Percentiles rank a stretch among this genome's conserved stretches.
Evolutionary conservation across 75 land plant genomes (phyloP).

Genomic region (Azolla pinnata): DNA sequence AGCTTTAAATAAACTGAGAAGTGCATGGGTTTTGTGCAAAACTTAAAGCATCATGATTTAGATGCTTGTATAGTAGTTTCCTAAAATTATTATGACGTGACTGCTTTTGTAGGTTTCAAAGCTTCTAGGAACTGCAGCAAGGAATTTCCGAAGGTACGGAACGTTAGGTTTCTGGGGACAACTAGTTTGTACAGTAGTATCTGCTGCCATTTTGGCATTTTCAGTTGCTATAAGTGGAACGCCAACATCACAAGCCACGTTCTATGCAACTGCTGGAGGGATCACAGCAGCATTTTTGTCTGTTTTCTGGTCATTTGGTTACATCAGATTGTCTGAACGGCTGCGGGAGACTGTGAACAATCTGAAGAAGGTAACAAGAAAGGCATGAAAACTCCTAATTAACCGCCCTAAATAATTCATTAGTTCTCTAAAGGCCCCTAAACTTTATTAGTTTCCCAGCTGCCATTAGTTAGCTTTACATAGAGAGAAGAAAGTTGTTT

Average conservation of each 20-base stretch:
- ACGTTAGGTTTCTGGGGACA: constrained; percentile 92
- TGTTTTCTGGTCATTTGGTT: constrained; percentile 97
- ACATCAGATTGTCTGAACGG: constrained; percentile 64
- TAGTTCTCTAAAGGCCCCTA: too few species aligned
- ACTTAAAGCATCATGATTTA: too few species aligned
- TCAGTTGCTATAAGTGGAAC: constrained; percentile 73
- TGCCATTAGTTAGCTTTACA: too few species aligned
- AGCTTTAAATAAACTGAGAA: too few species aligned
- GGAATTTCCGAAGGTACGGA: constrained; percentile 82
- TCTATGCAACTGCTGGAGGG: constrained; percentile 81
- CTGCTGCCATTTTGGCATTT: constrained; percentile 90
- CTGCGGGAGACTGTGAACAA: constrained; percentile 66
- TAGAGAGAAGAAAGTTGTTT: too few species aligned
- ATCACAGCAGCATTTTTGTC: constrained; percentile 95
- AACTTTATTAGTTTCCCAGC: too few species aligned
- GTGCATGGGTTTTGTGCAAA: too few species aligned
- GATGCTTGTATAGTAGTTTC: too few species aligned
- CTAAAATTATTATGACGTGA: too few species aligned
- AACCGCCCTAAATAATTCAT: too few species aligned
- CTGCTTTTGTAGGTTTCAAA: constrained; percentile 98
- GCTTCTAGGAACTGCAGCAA: constrained; percentile 65
- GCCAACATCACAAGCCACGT: constrained; percentile 73
- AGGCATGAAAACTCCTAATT: too few species aligned
- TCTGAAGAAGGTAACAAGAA: constrained; percentile 64
- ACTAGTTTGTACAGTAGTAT: constrained; percentile 72